Percentiles rank a stretch among this genome's conserved stretches.
phyloP scores from a whole-genome alignment of 2,329 filamentous ascomycete species.

The Pyrenochaeta sp. region DNA sequence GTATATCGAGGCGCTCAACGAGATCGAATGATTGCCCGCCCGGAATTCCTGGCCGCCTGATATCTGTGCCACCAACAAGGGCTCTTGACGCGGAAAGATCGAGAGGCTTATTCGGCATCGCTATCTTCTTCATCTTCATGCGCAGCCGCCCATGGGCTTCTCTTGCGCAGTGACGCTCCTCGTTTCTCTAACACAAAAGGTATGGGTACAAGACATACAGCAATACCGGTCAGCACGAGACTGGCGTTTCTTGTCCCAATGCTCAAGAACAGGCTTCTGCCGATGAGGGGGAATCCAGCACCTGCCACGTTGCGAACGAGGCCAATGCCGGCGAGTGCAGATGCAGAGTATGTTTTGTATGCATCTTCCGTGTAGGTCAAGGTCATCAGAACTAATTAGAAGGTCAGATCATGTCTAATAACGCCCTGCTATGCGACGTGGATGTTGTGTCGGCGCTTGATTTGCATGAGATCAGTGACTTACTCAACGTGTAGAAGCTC shows the following conservation, averaged over 20 bases:
- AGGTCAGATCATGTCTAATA: too few species aligned
- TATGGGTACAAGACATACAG: constrained; percentile 39
- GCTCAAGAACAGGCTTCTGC: constrained; percentile 37
- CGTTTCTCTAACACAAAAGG: constrained; percentile 44
- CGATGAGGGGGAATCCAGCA: constrained; percentile 43
- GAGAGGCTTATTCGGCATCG: constrained; percentile 1
- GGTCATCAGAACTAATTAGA: constrained; percentile 52
- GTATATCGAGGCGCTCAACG: too few species aligned
- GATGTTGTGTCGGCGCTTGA: too few species aligned
- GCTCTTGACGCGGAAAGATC: too few species aligned
- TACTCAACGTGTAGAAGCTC: constrained; percentile 58
- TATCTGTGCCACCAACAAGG: too few species aligned
- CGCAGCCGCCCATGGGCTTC: constrained; percentile 50
- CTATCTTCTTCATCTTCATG: constrained; percentile 46
- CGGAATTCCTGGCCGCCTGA: too few species aligned
- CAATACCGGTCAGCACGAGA: constrained; percentile 37
- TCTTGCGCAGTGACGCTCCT: constrained; percentile 43
- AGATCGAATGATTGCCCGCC: too few species aligned
- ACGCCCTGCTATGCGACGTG: too few species aligned
- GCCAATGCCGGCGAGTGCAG: constrained; percentile 52
- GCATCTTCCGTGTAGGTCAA: constrained; percentile 59
- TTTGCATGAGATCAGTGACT: constrained; percentile 5
- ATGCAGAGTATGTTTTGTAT: constrained; percentile 55
- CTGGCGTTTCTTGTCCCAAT: constrained; percentile 42
- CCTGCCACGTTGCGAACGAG: constrained; percentile 49